Base-by-base conservation (phyloP, 23 red algal species). In the Gracilaria caudata region DNA sequence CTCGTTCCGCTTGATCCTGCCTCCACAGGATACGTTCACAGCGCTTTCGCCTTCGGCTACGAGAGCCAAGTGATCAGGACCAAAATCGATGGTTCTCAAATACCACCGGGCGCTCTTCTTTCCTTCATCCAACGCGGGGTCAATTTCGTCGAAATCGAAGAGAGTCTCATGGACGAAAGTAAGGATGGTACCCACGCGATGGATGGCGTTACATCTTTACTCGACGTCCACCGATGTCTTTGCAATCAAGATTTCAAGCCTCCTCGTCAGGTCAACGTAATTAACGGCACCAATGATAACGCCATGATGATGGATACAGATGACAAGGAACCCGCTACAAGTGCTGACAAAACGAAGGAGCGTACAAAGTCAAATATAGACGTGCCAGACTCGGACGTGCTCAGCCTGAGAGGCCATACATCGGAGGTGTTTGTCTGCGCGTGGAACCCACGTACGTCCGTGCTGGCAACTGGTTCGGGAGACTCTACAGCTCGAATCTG, bases 111-210 rank as follows among this genome's bases (percentile, higher is more conserved):
- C 40, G 97, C 93, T 17, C 85, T 99, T 3, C 77, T 99, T 16
- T 90, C 87, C n/a, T 99, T 99, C 49, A 56, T 99, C 26, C 97
- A 99, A 63, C 82, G 97, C 12, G 97, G 97, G 28, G 78, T 99
- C 28, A 95, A 90, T 72, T 99, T 95, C 81, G 93, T 88, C n/a
- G 92, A 95, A 82, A 99, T 99, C 39, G 97, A 99, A 64, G 88
- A 89, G 82, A 84, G 77, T 32, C 76, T 98, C 72, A 71, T 63
- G 24, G 76, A 82, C 40, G 77, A 81, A 17, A 68, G 45, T 29
- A 75, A 75, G 19, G 75, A 56, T 24, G 87, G 77, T 12, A 68
- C 66, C 0, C 68, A 77, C 49, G 90, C 90, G 36, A 70, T 93
- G 71, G 81, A 93, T 40, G 90, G 90, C 38, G 82, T 85, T 35